These are phyloP conservation scores for Babesia sp. DNA, from an alignment of 169 alveolate genomes.

Conservation along the genomic window DNA sequence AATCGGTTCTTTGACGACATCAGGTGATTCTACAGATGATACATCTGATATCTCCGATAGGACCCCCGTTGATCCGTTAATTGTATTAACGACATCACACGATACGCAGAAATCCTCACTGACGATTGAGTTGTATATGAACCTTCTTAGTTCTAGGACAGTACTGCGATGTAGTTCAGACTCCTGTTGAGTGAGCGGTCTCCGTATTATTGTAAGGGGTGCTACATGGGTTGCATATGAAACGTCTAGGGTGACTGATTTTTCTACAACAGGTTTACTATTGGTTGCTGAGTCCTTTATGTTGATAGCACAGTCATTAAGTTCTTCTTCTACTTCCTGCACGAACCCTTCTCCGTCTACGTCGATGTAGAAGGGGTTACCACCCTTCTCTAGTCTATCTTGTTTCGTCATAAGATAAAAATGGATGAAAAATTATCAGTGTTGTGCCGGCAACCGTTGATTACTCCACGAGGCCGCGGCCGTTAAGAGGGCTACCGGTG, in stretches of 20 bases:
- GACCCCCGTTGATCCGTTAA: not conserved
- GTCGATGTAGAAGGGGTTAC: slow-evolving; percentile 41
- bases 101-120: slow-evolving; percentile 60
- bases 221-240: slow-evolving; percentile 33
- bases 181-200: slow-evolving; percentile 12
- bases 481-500: not conserved
- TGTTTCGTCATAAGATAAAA: not conserved
- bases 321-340: slow-evolving; percentile 46
- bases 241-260: not conserved
- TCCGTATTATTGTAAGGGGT: slow-evolving; percentile 8
- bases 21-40: slow-evolving; percentile 15
- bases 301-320: slow-evolving; percentile 42
- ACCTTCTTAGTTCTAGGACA: slow-evolving; percentile 43
- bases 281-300: slow-evolving; percentile 17
- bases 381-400: not conserved
- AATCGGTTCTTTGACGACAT: not conserved
- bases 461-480: too few relatives aligned
- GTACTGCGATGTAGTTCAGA: slow-evolving; percentile 20
- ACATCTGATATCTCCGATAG: slow-evolving; percentile 39
- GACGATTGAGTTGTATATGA: slow-evolving; percentile 48
- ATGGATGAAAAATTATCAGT: too few relatives aligned
- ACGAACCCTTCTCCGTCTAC: slow-evolving; percentile 56
- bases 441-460: too few relatives aligned
- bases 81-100: not conserved
- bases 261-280: not conserved